Evolutionary conservation across 208 protist species (phyloP).

Genomic region (Perkinsela sp.): DNA sequence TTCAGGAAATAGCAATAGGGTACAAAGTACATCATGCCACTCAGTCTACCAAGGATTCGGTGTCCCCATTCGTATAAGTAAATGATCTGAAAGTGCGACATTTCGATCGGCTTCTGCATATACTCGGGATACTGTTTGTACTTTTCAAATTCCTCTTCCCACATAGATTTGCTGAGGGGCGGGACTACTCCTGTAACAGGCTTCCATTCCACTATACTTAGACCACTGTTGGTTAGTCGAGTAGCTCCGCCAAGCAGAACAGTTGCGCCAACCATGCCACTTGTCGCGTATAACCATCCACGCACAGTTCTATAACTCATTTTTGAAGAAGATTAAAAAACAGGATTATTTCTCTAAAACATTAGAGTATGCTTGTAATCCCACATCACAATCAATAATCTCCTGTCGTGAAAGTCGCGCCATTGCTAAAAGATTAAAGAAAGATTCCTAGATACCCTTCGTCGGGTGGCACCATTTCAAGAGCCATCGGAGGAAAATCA

Average conservation of each 20-base stretch:
- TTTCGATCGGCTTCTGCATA: conserved; percentile 51
- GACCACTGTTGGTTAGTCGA: conserved; percentile 68
- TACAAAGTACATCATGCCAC: conserved; percentile 61
- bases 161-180: conserved; percentile 58
- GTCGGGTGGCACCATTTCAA: no score
- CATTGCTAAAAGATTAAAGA: no score
- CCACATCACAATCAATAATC: no score
- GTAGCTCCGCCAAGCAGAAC: conserved; percentile 75
- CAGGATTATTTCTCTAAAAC: no score
- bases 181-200: conserved; percentile 55
- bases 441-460: no score
- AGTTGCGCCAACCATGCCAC: conserved; percentile 51
- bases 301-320: no score
- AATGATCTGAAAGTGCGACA: conserved; percentile 86
- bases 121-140: conserved; percentile 85
- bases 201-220: conserved; percentile 78
- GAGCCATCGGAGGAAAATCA: no score
- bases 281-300: conserved; percentile 52
- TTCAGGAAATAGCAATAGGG: conserved; percentile 55
- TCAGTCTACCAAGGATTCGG: conserved; percentile 53
- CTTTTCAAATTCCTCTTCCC: conserved; percentile 76
- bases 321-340: no score
- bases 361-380: no score
- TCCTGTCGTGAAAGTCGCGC: no score
- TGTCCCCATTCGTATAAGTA: conserved; percentile 88